A percentile compares a stretch with the other conserved stretches of the same genome.
Conservation (phyloP, 139 green algal species). For the Chlamydomonas sphaeroides region DNA sequence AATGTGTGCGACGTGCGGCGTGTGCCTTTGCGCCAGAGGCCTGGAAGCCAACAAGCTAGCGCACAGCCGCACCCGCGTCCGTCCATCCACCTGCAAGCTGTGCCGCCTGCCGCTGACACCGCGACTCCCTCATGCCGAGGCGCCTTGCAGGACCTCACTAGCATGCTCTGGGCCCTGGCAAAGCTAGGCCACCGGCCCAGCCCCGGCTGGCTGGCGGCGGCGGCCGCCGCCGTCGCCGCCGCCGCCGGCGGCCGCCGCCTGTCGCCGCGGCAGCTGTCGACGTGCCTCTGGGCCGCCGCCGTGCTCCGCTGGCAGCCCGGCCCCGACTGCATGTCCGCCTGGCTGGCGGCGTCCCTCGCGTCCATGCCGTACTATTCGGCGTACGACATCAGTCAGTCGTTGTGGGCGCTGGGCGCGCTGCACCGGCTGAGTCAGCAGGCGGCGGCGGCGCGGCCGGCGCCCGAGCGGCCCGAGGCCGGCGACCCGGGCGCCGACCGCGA, state of each 20-base stretch:
- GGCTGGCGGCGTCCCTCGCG: neutral
- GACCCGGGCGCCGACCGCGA: neutral
- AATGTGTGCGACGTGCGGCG: no score
- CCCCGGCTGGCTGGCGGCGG: neutral
- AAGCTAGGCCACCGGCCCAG: conserved; percentile 4
- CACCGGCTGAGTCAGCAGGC: neutral
- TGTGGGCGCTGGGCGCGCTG: conserved; percentile 20
- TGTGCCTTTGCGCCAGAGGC: no score
- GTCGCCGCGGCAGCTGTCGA: conserved; percentile 18
- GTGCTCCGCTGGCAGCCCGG: conserved; percentile 26
- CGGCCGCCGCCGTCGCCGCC: neutral
- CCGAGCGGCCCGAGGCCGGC: neutral
- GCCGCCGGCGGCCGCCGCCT: neutral
- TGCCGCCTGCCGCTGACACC: neutral
- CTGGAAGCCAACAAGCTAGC: no score
- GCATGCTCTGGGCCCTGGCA: neutral
- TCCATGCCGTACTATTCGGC: neutral
- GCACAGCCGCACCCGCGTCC: no score
- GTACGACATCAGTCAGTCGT: conserved; percentile 32
- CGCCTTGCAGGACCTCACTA: conserved; percentile 1
- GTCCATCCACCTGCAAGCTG: neutral
- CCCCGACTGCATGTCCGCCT: conserved; percentile 28
- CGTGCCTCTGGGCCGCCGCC: conserved; percentile 41
- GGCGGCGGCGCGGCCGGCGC: neutral
- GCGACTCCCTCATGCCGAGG: no score